These are phyloP conservation scores for Neurospora tetraspora DNA, from an alignment of 495 filamentous ascomycete genomes.

Conservation along the genomic window DNA sequence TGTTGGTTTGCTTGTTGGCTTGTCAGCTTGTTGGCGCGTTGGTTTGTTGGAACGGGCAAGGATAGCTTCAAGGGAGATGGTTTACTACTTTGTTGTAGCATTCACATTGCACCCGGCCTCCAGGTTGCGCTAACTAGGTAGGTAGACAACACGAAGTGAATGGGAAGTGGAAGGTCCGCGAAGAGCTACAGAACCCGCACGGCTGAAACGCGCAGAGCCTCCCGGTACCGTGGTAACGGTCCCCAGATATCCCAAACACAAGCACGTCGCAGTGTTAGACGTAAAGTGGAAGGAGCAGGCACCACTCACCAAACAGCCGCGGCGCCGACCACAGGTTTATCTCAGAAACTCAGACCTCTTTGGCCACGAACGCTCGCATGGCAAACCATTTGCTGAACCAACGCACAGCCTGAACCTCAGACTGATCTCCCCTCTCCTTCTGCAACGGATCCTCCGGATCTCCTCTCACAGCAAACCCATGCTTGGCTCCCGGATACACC, in stretches of 20 bases:
- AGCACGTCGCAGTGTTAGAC: background rate
- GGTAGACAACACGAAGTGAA: background rate
- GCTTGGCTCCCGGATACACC: slow-evolving; percentile 46
- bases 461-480: slow-evolving; percentile 51
- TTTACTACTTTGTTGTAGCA: background rate
- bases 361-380: too few species aligned
- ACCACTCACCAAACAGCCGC: background rate
- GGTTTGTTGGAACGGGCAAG: background rate
- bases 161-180: background rate
- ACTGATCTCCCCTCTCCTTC: slow-evolving; percentile 38
- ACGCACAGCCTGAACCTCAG: slow-evolving; percentile 33
- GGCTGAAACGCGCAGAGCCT: background rate
- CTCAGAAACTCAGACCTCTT: background rate
- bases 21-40: background rate
- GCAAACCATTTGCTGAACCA: slow-evolving; percentile 29
- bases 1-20: background rate
- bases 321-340: background rate
- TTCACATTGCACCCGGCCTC: background rate
- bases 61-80: background rate
- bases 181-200: background rate
- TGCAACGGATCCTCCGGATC: slow-evolving; percentile 33
- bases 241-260: background rate
- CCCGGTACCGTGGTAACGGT: background rate
- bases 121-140: background rate
- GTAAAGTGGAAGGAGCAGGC: background rate